These are phyloP conservation scores for Syncephalastrum monosporum DNA, from an alignment of 371 early-diverging fungal genomes.

Conservation along the genomic window DNA sequence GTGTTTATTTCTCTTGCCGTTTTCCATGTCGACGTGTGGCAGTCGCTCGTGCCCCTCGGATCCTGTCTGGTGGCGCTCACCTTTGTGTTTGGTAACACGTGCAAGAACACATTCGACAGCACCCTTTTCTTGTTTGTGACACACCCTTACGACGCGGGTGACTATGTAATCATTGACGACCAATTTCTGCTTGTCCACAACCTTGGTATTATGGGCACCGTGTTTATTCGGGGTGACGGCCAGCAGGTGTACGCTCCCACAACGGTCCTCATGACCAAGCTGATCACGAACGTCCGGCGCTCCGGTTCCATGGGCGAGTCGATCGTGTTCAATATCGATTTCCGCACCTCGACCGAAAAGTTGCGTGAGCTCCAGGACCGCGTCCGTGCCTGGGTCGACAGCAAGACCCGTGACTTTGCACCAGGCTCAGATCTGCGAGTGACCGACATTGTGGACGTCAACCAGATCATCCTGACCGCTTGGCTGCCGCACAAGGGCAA, in stretches of 20 bases:
- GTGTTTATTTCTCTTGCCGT: conserved; percentile 48
- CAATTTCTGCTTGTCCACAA: conserved; percentile 68
- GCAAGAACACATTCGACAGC: conserved; percentile 54
- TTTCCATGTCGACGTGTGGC: conserved; percentile 49
- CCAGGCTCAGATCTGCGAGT: conserved; percentile 60
- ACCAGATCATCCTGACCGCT: conserved; percentile 52
- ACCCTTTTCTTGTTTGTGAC: conserved; percentile 63
- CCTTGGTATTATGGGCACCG: conserved; percentile 71
- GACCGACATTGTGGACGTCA: conserved; percentile 53
- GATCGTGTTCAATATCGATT: conserved; percentile 59
- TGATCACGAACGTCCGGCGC: conserved; percentile 77
- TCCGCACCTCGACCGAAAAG: conserved; percentile 59
- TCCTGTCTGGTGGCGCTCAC: conserved; percentile 57
- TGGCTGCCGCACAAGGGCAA: conserved; percentile 70
- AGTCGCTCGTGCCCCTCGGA: conserved; percentile 50
- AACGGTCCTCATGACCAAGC: conserved; percentile 54
- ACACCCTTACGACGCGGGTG: conserved; percentile 74
- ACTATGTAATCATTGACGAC: conserved; percentile 66
- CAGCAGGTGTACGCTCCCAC: conserved; percentile 76
- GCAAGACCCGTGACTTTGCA: conserved; percentile 61
- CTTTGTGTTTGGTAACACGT: conserved; percentile 63
- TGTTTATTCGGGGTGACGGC: conserved; percentile 67
- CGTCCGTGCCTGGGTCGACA: conserved; percentile 55
- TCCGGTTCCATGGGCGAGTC: conserved; percentile 63
- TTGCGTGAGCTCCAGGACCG: conserved; percentile 50